Evolutionary conservation across 768 basidiomycete genomes (phyloP).

Genomic region (Roridomyces roridus): DNA sequence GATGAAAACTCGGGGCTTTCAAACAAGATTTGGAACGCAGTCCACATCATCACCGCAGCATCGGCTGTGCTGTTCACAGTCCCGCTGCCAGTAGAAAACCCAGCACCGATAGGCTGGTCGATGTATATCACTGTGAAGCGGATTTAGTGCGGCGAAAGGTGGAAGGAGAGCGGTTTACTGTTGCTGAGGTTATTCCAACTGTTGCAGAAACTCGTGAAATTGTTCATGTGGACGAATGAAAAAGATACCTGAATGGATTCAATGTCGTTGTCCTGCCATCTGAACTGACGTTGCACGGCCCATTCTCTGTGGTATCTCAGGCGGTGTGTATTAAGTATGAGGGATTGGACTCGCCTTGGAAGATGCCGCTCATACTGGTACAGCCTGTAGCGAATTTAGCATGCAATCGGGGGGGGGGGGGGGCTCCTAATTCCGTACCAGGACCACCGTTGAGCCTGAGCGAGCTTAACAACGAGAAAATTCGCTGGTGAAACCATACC

Average conservation of each 20-base stretch:
- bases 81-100: slow-evolving; percentile 49
- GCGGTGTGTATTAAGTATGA: no score
- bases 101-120: slow-evolving; percentile 54
- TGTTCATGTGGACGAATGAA: not conserved
- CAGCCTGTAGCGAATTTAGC: slow-evolving; percentile 25
- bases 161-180: slow-evolving; percentile 51
- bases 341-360: slow-evolving; percentile 24
- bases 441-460: slow-evolving; percentile 39
- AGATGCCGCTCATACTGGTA: slow-evolving; percentile 41
- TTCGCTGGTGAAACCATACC: slow-evolving; percentile 33
- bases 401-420: no score
- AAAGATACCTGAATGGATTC: slow-evolving; percentile 52
- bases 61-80: slow-evolving; percentile 45
- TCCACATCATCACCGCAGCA: slow-evolving; percentile 50
- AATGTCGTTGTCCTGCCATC: slow-evolving; percentile 42
- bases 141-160: slow-evolving; percentile 27
- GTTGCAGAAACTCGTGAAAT: not conserved
- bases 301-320: slow-evolving; percentile 46
- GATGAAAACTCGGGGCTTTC: slow-evolving; percentile 45
- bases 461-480: not conserved
- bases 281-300: slow-evolving; percentile 48
- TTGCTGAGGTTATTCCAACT: slow-evolving; percentile 60
- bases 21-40: slow-evolving; percentile 51
- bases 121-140: slow-evolving; percentile 49
- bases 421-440: slow-evolving; percentile 4